Conservation (phyloP, 257 asterid genomes). For the Scutellaria galericulata region DNA sequence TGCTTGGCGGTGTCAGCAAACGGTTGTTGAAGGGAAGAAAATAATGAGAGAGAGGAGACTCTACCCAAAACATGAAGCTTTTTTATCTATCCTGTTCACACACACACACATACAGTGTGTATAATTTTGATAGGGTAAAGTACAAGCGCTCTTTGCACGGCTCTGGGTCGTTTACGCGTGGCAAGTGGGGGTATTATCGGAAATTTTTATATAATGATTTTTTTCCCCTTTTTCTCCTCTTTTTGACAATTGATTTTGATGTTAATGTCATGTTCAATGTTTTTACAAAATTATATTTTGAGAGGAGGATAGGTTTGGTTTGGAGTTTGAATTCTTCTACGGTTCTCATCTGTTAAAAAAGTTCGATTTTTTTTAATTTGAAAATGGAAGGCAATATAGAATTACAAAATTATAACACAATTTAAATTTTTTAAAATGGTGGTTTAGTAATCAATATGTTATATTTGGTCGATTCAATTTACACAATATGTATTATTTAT, state of each 20-base stretch:
- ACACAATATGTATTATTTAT: no score
- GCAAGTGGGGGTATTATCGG: conserved; percentile 38
- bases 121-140: conserved; percentile 32
- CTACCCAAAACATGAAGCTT: conserved; percentile 35
- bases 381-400: no score
- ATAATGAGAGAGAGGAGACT: conserved; percentile 28
- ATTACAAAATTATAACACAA: no score
- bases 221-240: not conserved
- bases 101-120: conserved; percentile 35
- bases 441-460: no score
- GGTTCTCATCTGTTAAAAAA: not conserved
- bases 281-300: not conserved
- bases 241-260: not conserved
- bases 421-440: no score
- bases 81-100: conserved; percentile 34
- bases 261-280: conserved; percentile 2
- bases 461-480: no score
- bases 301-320: not conserved
- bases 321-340: not conserved
- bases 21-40: conserved; percentile 43
- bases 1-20: conserved; percentile 57
- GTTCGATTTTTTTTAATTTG: no score
- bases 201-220: conserved; percentile 19
- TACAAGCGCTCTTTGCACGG: conserved; percentile 27
- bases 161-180: conserved; percentile 34